Base-by-base conservation (phyloP, 176 grass and related monocot species). In the Oryza officinalis region DNA sequence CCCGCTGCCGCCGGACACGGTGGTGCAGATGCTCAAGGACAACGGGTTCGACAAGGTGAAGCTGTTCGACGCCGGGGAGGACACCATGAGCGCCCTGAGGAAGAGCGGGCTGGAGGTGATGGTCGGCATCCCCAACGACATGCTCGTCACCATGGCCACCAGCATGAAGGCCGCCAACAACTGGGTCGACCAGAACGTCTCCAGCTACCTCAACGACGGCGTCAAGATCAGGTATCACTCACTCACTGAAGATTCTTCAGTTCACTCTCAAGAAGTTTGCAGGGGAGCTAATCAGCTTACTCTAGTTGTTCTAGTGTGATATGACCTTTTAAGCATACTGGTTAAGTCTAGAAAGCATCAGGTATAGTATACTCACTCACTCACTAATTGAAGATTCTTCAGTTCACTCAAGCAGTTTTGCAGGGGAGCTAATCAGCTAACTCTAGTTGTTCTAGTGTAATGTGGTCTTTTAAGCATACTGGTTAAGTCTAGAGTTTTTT, bases 101-200 rank as follows among this genome's bases (percentile, higher is more conserved):
- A 99, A 99, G 91, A 96, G 96, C 66, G 89, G 96, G 15, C 82
- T 99, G 18, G 89, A 99, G 89, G 96, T 99, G 20, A 99, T 99
- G 96, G 93, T 96, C 41, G 96, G 96, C 87, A 94, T 99, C 81
- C 96, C 96, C 13, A 99, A 99, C 83, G 96, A 99, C 22, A 81
- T 99, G 91, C 86, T 99, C 45, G 2, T 0, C 31, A 76, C 13
- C 1, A 86, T 99, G 46, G 93, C 96, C 18, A 92, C 83, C 13
- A 99, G 45, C 74, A 68, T 92, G 74, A 91, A 87, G 80, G 65
- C 85, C 27, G 96, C 96, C 2, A 78, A 93, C 85, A 87, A 87
- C 30, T 99, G 96, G 96, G 96, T 99, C 50, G 84, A 94, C 68
- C 92, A 44, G 57, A 99, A 99, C 86, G 85, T 93, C 57, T 99